These are phyloP conservation scores for Datisca glomerata DNA, from an alignment of 306 rosid genomes.

Conservation along the genomic window DNA sequence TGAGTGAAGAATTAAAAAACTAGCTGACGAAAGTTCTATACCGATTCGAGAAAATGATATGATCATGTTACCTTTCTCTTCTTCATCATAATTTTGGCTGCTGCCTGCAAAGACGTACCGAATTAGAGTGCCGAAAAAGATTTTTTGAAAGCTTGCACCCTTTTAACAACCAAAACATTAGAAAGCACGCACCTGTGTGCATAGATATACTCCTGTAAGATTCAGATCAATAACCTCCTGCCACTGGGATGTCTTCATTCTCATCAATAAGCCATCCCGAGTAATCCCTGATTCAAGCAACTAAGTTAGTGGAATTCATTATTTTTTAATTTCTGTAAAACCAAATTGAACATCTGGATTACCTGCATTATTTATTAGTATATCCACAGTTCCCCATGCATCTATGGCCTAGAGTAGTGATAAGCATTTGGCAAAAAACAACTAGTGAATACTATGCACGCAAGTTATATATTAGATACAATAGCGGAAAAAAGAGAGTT, in stretches of 20 bases:
- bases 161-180: constrained; percentile 5
- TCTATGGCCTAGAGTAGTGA: constrained; percentile 57
- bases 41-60: constrained; percentile 5
- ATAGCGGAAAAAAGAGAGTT: constrained; percentile 8
- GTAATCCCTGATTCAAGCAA: constrained; percentile 56
- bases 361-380: constrained; percentile 88
- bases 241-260: constrained; percentile 94
- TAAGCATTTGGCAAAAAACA: constrained; percentile 21
- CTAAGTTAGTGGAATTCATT: too few relatives aligned
- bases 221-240: constrained; percentile 90
- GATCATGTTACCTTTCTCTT: constrained; percentile 59
- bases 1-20: too few relatives aligned
- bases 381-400: constrained; percentile 97
- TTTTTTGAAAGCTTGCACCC: constrained; percentile 6
- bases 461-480: too few relatives aligned
- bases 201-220: constrained; percentile 88
- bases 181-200: constrained; percentile 53
- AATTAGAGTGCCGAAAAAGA: constrained; percentile 15
- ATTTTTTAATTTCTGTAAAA: too few relatives aligned
- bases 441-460: too few relatives aligned
- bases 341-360: constrained; percentile 6
- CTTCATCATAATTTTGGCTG: constrained; percentile 91
- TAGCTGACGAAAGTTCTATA: too few relatives aligned
- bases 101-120: constrained; percentile 46
- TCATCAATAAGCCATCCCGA: constrained; percentile 85